These are phyloP conservation scores for Boletus rubroflammeus DNA, from an alignment of 768 basidiomycete genomes.

Conservation along the genomic window DNA sequence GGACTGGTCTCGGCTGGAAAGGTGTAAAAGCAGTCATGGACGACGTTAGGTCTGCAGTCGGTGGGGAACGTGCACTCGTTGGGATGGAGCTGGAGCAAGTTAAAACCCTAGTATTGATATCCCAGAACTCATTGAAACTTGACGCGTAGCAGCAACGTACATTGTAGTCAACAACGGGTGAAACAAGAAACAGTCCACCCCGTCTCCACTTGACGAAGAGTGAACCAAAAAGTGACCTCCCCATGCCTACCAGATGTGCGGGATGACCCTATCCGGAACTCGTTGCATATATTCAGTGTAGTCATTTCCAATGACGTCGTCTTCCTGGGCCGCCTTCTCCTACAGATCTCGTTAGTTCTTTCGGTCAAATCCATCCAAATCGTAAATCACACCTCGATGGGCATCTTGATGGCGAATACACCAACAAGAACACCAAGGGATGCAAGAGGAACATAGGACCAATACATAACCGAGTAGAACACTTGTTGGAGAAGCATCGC, in stretches of 20 bases:
- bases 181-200: not conserved
- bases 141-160: slow-evolving; percentile 12
- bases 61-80: slow-evolving; percentile 45
- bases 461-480: slow-evolving; percentile 26
- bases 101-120: slow-evolving; percentile 36
- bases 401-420: slow-evolving; percentile 33
- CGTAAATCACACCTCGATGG: slow-evolving; percentile 29
- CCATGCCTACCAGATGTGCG: slow-evolving; percentile 27
- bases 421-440: slow-evolving; percentile 21
- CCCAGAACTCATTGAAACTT: slow-evolving; percentile 25
- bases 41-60: slow-evolving; percentile 42
- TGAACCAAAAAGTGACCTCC: not conserved
- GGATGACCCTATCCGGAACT: slow-evolving; percentile 30
- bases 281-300: slow-evolving; percentile 31
- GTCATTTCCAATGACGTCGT: slow-evolving; percentile 20
- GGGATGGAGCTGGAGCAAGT: slow-evolving; percentile 41
- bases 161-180: not conserved
- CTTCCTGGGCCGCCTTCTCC: slow-evolving; percentile 30
- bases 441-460: slow-evolving; percentile 36
- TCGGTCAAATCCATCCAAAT: not conserved
- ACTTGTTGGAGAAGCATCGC: slow-evolving; percentile 25
- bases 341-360: slow-evolving; percentile 8
- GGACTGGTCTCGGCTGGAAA: slow-evolving; percentile 47
- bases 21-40: slow-evolving; percentile 53
- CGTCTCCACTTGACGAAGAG: not conserved